Evolutionary conservation across 2,329 filamentous ascomycete genomes (phyloP).

Genomic region (Fusarium piperis): DNA sequence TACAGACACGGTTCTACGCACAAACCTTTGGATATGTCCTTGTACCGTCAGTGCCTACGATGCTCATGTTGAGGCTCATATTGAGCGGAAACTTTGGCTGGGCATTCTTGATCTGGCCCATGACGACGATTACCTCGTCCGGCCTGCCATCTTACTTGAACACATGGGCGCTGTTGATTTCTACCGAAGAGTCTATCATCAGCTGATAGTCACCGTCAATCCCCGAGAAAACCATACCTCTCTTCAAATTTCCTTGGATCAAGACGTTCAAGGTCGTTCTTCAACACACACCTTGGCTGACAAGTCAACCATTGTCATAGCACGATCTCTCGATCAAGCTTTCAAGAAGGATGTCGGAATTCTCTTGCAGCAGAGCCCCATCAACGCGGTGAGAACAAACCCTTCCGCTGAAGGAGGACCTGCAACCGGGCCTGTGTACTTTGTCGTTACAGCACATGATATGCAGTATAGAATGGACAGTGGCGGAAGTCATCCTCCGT

Average conservation of each 20-base stretch:
- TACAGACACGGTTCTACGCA: conserved; percentile 30
- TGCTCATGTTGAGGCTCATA: neutral
- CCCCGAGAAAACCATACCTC: conserved; percentile 6
- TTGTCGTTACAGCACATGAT: conserved; percentile 6
- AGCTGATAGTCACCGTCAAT: conserved; percentile 24
- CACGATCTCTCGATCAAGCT: conserved; percentile 4
- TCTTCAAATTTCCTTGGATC: neutral
- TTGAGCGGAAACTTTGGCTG: conserved; percentile 17
- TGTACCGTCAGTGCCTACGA: conserved; percentile 15
- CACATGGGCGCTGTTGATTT: conserved; percentile 23
- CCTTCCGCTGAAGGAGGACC: neutral
- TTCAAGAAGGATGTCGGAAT: conserved; percentile 20
- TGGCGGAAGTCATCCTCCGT: conserved; percentile 24
- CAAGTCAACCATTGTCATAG: neutral
- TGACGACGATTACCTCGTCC: conserved; percentile 33
- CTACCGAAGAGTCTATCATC: conserved; percentile 32
- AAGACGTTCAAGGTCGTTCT: neutral
- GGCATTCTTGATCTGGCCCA: conserved; percentile 36
- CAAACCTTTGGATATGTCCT: conserved; percentile 34
- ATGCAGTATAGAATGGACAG: neutral
- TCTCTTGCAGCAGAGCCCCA: conserved; percentile 29
- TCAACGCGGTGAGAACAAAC: conserved; percentile 9
- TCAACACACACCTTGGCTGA: neutral
- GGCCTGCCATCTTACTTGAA: conserved; percentile 36
- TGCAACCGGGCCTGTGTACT: conserved; percentile 30